Evolutionary conservation across 2,329 filamentous ascomycete genomes (phyloP).

Genomic region (Fusarium sterilihyphosum): DNA sequence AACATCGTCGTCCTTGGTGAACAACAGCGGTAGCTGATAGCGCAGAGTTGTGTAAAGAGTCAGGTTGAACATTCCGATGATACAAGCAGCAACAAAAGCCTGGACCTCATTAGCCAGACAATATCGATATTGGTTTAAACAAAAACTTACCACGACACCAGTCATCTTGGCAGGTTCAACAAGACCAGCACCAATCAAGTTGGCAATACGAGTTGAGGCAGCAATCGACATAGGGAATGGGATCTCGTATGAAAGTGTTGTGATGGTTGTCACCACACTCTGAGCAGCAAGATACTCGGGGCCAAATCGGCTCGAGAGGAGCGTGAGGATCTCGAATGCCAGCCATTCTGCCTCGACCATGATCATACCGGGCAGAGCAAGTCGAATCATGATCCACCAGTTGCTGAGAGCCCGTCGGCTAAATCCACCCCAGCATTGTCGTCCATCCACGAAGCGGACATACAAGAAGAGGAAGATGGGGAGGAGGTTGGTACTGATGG

Average conservation of each 20-base stretch:
- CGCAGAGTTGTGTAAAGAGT: conserved; percentile 74
- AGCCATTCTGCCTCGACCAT: conserved; percentile 96
- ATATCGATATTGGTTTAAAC: neutral
- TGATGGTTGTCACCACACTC: conserved; percentile 82
- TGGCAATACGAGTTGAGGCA: conserved; percentile 87
- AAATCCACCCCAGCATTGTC: conserved; percentile 87
- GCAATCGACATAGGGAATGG: conserved; percentile 93
- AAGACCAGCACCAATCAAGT: conserved; percentile 88
- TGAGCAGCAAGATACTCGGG: conserved; percentile 86
- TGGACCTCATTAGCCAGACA: conserved; percentile 9
- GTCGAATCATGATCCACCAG: conserved; percentile 83
- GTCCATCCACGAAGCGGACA: conserved; percentile 76
- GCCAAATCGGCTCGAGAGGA: conserved; percentile 83
- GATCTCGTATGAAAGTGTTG: conserved; percentile 86
- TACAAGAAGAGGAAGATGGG: conserved; percentile 82
- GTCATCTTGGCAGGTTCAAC: conserved; percentile 82
- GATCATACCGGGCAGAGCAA: conserved; percentile 87
- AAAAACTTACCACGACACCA: conserved; percentile 72
- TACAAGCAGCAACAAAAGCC: conserved; percentile 70
- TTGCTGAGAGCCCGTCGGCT: conserved; percentile 75
- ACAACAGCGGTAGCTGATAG: conserved; percentile 78
- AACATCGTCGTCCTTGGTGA: conserved; percentile 78
- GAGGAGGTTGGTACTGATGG: conserved; percentile 80
- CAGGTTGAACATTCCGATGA: conserved; percentile 84
- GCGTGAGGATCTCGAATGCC: conserved; percentile 89